A percentile compares a stretch with the other conserved stretches of the same genome.
Evolutionary conservation across 305 asterid genomes (phyloP).

Genomic region (Lippia alba): DNA sequence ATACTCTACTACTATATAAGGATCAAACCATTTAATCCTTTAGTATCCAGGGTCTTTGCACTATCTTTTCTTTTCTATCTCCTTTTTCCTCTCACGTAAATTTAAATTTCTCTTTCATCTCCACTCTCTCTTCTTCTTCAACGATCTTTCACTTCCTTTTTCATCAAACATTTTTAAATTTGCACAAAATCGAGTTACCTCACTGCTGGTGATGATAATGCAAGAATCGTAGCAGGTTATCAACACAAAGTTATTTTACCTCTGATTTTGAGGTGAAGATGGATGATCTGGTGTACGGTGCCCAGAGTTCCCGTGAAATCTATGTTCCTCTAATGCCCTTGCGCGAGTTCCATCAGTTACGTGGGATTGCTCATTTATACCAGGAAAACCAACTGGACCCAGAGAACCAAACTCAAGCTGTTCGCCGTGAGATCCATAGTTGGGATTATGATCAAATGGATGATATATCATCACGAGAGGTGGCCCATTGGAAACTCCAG

Average conservation of each 20-base stretch:
- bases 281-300: constrained; percentile 79
- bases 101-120: too few relatives aligned
- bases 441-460: constrained; percentile 64
- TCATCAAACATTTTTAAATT: too few relatives aligned
- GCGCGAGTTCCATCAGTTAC: constrained; percentile 54
- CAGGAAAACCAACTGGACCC: constrained; percentile 59
- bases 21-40: too few relatives aligned
- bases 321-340: constrained; percentile 65
- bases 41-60: too few relatives aligned
- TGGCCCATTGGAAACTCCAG: constrained; percentile 70
- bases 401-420: constrained; percentile 81
- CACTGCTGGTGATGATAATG: not conserved
- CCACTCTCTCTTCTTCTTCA: too few relatives aligned
- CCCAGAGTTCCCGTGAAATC: constrained; percentile 62
- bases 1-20: not conserved
- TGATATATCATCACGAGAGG: constrained; percentile 80
- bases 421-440: constrained; percentile 57
- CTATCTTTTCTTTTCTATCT: too few relatives aligned
- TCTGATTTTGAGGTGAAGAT: constrained; percentile 75
- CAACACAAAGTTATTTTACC: constrained; percentile 46
- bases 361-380: constrained; percentile 57
- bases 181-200: too few relatives aligned
- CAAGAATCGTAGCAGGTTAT: not conserved
- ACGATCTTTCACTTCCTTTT: too few relatives aligned
- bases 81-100: too few relatives aligned